Evolutionary conservation across 2,329 filamentous ascomycete genomes (phyloP), one percentile per base, ranked within the genome.

Genomic region (Cadophora luteo-olivacea): DNA sequence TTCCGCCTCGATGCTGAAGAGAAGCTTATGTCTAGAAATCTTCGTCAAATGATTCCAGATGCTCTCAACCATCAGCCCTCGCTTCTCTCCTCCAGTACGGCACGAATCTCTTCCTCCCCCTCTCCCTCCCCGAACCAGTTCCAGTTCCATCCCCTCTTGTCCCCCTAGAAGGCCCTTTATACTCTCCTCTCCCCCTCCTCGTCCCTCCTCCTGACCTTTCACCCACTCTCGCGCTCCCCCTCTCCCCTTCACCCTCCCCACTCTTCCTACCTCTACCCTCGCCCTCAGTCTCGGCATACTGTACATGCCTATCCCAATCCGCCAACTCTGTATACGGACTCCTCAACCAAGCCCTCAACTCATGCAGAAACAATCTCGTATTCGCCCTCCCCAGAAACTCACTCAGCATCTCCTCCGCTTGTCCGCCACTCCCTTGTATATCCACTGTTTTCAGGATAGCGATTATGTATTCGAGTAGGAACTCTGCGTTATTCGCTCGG

Each of bases 371-470:
- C 49, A 97, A 79, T 22, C 84, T 83, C 1, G 93, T 88, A 78
- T 94, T 88, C 22, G 91, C 87, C 66, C 89, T 83, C 0, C 94
- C 94, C 4, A 97, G 76, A 72, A 94, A 96, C 61, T 96, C 92
- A 25, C 87, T 82, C 48, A 97, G 78, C 80, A 97, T 85, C 52
- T 92, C 89, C 77, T 96, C 92, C 0, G 93, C 93, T 74, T 92
- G 88, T 0, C 93, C 94, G 49, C 86, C 86, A 70, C 91, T 92
- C 4, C 89, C 92, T 79, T 93, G 93, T 4, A 94, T 84, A 75
- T 97, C 93, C 19, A 96, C 88, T 0, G 89, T 92, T 78, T 92
- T 94, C 68, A 97, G 81, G 25, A 97, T 91, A 11, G 91, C 91
- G 51, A 97, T 81, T 64, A 97, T 88, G 78, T 97, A 97, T 75